Evolutionary conservation across 768 basidiomycete genomes (phyloP).

Genomic region (Suillus variegatus): DNA sequence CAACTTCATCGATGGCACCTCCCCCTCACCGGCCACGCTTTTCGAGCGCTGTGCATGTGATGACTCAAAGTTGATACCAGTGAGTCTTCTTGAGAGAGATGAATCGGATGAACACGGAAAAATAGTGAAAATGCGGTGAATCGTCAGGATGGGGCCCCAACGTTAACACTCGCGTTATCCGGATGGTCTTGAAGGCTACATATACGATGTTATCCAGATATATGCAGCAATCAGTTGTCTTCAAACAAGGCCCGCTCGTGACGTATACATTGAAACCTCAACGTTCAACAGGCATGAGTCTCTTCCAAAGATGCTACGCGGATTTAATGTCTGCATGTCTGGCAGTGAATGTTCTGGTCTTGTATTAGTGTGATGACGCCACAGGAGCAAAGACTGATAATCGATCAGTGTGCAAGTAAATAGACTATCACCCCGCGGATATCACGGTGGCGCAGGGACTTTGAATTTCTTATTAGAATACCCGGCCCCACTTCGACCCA

Average conservation of each 20-base stretch:
- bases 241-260: background rate
- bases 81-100: constrained; percentile 3
- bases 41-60: background rate
- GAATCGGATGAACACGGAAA: constrained; percentile 1
- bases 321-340: background rate
- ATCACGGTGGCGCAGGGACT: constrained; percentile 32
- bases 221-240: background rate
- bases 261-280: background rate
- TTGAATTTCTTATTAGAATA: constrained; percentile 77
- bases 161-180: background rate
- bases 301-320: background rate
- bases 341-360: background rate
- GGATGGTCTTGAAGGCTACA: background rate
- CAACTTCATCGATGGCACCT: background rate
- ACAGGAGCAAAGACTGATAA: background rate
- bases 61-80: background rate
- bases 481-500: constrained; percentile 50
- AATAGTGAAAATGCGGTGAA: background rate
- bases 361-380: background rate
- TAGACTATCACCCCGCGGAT: constrained; percentile 3
- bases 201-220: background rate
- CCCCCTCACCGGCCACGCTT: background rate
- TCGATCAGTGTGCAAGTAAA: background rate
- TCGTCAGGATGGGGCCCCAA: background rate
- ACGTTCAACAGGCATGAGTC: background rate